Evolutionary conservation across 1,284 basidiomycete species (phyloP).

Genomic region (Mycosarcoma maydis): DNA sequence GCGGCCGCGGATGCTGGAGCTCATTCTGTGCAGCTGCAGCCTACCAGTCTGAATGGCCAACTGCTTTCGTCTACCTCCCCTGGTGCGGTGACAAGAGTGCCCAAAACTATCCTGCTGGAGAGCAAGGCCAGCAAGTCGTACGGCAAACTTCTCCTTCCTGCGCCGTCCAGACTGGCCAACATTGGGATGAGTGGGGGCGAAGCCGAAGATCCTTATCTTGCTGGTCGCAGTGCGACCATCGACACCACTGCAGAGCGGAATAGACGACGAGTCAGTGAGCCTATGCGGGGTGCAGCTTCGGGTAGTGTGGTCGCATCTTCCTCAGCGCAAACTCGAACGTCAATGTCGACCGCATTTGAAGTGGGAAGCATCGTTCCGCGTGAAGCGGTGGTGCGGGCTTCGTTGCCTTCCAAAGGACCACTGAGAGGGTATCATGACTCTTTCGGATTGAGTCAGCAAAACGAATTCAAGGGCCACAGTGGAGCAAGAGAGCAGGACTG

Average conservation of each 20-base stretch:
- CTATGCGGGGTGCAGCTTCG: background rate
- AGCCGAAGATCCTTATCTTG: slow-evolving; percentile 19
- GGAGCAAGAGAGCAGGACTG: too few species aligned
- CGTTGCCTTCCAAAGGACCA: background rate
- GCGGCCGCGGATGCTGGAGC: slow-evolving; percentile 5
- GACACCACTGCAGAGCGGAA: background rate
- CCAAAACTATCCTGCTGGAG: slow-evolving; percentile 10
- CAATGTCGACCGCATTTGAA: slow-evolving; percentile 16
- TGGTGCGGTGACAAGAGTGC: background rate
- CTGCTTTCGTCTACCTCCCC: background rate
- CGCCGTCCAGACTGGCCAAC: slow-evolving; percentile 11
- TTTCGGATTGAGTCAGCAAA: background rate
- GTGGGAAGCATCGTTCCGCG: slow-evolving; percentile 30
- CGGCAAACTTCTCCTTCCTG: slow-evolving; percentile 16
- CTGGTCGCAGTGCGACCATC: background rate
- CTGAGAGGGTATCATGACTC: slow-evolving; percentile 13
- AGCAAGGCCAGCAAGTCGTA: background rate
- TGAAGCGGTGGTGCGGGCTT: slow-evolving; percentile 8
- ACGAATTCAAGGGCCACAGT: background rate
- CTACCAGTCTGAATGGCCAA: too few species aligned
- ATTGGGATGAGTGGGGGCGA: background rate
- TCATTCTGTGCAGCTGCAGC: background rate
- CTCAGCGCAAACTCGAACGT: background rate
- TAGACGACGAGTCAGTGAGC: background rate
- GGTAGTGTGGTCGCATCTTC: slow-evolving; percentile 1